These are phyloP conservation scores for Mariannaea sp. DNA, from an alignment of 2,329 filamentous ascomycete species.

Conservation along the genomic window DNA sequence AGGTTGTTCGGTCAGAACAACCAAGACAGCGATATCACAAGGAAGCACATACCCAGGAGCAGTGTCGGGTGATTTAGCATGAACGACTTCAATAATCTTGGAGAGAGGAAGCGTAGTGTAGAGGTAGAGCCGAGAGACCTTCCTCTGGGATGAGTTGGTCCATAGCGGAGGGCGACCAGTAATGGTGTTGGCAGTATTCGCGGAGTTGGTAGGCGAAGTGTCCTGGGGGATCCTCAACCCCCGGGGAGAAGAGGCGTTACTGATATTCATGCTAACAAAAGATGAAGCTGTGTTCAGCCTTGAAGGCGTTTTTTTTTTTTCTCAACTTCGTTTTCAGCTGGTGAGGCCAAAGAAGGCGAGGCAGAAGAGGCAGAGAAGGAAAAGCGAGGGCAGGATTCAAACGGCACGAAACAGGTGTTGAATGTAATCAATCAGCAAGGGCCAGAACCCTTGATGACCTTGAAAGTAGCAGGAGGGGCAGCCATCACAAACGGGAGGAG, in stretches of 20 bases:
- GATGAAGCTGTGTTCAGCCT: background rate
- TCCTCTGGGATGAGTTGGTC: conserved; percentile 57
- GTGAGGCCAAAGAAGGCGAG: background rate
- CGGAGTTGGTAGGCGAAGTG: conserved; percentile 39
- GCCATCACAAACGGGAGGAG: conserved; percentile 16
- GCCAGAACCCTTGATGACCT: conserved; percentile 8
- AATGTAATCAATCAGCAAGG: conserved; percentile 11
- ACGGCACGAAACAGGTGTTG: too few relatives aligned
- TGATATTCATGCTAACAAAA: conserved; percentile 12
- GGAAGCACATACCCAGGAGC: conserved; percentile 51
- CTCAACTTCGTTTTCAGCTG: too few relatives aligned
- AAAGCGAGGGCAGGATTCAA: too few relatives aligned
- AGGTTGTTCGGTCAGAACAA: too few relatives aligned
- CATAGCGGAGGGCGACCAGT: conserved; percentile 61
- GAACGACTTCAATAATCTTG: conserved; percentile 55
- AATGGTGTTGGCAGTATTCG: conserved; percentile 39
- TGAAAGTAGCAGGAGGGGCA: background rate
- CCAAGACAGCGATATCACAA: background rate
- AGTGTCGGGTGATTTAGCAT: conserved; percentile 47
- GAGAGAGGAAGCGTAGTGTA: conserved; percentile 59
- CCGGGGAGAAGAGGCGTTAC: conserved; percentile 11
- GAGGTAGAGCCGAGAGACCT: conserved; percentile 60
- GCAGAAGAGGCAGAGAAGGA: too few relatives aligned
- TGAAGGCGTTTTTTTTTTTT: too few relatives aligned
- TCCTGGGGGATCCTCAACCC: conserved; percentile 24